phyloP scores from a whole-genome alignment of 805 yeast genomes.

The Teunomyces cretensis region DNA sequence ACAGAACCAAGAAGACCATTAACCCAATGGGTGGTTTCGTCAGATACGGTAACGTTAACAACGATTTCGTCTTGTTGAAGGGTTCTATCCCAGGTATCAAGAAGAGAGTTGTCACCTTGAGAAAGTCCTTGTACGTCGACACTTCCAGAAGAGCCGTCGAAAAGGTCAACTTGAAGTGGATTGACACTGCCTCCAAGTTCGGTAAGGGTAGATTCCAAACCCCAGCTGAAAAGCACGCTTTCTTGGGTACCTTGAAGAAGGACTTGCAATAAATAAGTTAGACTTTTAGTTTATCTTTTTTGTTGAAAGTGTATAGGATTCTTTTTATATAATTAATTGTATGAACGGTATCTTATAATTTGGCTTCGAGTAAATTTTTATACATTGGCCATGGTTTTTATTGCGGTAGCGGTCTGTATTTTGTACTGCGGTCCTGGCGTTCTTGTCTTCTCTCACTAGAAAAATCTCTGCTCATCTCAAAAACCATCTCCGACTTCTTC shows the following conservation, averaged over 20 bases:
- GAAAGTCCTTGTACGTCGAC: constrained; percentile 97
- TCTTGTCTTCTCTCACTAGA: neutral
- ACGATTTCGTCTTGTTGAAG: constrained; percentile 96
- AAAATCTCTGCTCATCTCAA: constrained; percentile 4
- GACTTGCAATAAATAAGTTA: constrained; percentile 59
- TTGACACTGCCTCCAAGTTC: constrained; percentile 99
- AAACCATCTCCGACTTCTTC: neutral
- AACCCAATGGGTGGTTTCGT: constrained; percentile 99
- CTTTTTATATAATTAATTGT: neutral
- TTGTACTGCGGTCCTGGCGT: neutral
- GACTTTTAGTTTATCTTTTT: neutral
- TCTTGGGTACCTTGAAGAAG: constrained; percentile 99
- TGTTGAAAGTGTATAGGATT: constrained; percentile 1
- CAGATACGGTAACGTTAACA: constrained; percentile 96
- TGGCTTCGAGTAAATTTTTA: no score
- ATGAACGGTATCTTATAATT: neutral
- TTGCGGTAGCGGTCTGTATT: no score
- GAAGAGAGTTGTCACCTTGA: constrained; percentile 98
- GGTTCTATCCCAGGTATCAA: constrained; percentile 99
- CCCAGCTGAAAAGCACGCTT: constrained; percentile 99
- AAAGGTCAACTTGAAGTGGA: constrained; percentile 97
- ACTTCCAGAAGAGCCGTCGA: constrained; percentile 97
- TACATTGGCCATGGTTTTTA: no score
- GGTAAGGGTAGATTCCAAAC: constrained; percentile 99
- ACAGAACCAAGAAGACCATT: constrained; percentile 99